Percentiles rank a stretch among this genome's conserved stretches.
These are phyloP conservation scores for Aspergillus sp. DNA, from an alignment of 2,329 filamentous ascomycete species.

Conservation along the genomic window DNA sequence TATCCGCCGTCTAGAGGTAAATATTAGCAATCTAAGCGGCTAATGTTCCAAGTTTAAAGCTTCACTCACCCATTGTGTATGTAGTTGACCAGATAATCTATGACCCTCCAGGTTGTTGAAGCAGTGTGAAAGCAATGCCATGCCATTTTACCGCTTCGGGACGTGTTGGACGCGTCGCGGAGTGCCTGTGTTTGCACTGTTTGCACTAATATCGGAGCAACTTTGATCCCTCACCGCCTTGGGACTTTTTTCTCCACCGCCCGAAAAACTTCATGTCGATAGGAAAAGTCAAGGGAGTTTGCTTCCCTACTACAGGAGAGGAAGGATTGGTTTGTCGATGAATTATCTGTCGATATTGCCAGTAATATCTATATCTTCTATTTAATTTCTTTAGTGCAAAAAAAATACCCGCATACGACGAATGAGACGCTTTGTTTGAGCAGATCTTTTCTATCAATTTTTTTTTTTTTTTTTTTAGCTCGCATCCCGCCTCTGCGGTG, in stretches of 20 bases:
- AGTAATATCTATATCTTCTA: background rate
- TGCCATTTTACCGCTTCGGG: slow-evolving; percentile 36
- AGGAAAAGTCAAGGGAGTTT: background rate
- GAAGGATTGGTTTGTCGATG: background rate
- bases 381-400: background rate
- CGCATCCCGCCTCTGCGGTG: slow-evolving; percentile 1
- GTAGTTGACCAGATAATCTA: background rate
- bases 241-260: slow-evolving; percentile 14
- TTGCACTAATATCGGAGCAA: slow-evolving; percentile 13
- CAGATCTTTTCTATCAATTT: too few relatives aligned
- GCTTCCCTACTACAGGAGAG: background rate
- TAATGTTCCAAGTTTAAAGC: background rate
- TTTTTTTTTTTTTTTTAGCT: background rate
- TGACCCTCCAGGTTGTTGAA: background rate
- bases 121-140: slow-evolving; percentile 3
- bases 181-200: slow-evolving; percentile 20
- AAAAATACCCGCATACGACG: background rate
- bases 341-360: too few relatives aligned
- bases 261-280: slow-evolving; percentile 1
- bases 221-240: slow-evolving; percentile 25
- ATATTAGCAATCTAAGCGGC: too few relatives aligned
- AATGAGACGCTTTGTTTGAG: too few relatives aligned
- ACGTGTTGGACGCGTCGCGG: slow-evolving; percentile 35
- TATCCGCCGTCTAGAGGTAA: slow-evolving; percentile 27
- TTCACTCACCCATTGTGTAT: slow-evolving; percentile 24